Conservation (phyloP, 257 asterid species). For the Gentiana dahurica region DNA sequence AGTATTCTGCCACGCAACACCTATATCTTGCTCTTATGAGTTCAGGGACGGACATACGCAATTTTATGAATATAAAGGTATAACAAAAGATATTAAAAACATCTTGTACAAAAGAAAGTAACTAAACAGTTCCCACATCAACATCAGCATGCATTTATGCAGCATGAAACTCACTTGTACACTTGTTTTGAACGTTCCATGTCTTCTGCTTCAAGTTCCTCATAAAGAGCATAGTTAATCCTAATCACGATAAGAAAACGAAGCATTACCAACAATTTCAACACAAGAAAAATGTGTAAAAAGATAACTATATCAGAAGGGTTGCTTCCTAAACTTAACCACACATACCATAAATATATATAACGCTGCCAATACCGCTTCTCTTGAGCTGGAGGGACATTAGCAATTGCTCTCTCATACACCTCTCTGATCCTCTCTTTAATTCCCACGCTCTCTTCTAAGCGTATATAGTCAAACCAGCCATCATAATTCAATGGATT, state of each 20-base stretch:
- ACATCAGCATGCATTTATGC: background rate
- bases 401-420: constrained; percentile 83
- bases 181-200: constrained; percentile 80
- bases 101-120: background rate
- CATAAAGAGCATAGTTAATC: constrained; percentile 82
- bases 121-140: background rate
- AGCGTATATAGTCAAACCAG: constrained; percentile 78
- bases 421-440: constrained; percentile 60
- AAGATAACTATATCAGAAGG: background rate
- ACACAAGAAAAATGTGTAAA: too few species aligned
- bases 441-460: constrained; percentile 73
- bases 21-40: too few species aligned
- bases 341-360: constrained; percentile 72
- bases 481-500: constrained; percentile 76
- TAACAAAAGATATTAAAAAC: too few species aligned
- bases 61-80: too few species aligned
- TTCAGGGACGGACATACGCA: too few species aligned
- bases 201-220: constrained; percentile 83
- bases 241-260: constrained; percentile 26
- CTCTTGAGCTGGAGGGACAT: constrained; percentile 84
- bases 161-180: constrained; percentile 45
- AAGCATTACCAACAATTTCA: constrained; percentile 13
- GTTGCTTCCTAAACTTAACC: background rate
- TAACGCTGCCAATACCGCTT: constrained; percentile 92
- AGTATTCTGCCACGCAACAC: too few species aligned